Base-by-base conservation (phyloP, 139 green algal genomes). In the Micractinium conductrix region DNA sequence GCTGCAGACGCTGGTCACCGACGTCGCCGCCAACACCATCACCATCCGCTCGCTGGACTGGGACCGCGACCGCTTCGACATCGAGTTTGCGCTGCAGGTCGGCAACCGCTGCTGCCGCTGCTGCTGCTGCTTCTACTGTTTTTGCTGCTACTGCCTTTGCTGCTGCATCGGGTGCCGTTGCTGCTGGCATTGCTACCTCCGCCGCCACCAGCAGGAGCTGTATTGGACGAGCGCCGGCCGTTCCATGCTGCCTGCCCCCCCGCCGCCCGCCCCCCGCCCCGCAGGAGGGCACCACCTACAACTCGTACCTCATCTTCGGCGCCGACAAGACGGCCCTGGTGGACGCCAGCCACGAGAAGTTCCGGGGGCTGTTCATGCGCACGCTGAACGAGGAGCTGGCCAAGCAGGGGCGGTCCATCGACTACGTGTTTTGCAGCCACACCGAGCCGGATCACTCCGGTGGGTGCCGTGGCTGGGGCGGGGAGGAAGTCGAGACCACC, bases 271-370 rank as follows among this genome's bases (percentile, higher is more conserved):
- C n/a, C n/a, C n/a, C n/a, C n/a, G n/a, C n/a, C n/a, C n/a, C n/a
- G n/a, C n/a, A 94, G 83, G 93, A 98, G 67, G 96, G 96, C 55
- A 82, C 74, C 74, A 81, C 74, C 37, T 81, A 81, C 48, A 81
- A 81, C 74, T 69, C 48, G 74, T 99, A 96, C 94, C 90, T 99
- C 69, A 98, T 99, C 89, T 95, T 95, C 73, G 96, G 96, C 35
- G 91, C 81, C 2, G 88, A 96, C 24, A 96, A 98, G 89, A 97
- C 92, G 0, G 96, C 96, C 1, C 91, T 99, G 45, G 92, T 99
- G 26, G 97, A 99, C 73, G 91, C 94, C 42, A 96, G 88, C 28
- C 97, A 99, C 86, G 97, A 99, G 89, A 99, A 99, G 92, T 99
- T 99, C 91, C 84, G 91, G 30, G 88, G 90, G 37, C 89, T 98